Base-by-base conservation (phyloP, 371 early-diverging fungal genomes). In the Circinella umbellata region DNA sequence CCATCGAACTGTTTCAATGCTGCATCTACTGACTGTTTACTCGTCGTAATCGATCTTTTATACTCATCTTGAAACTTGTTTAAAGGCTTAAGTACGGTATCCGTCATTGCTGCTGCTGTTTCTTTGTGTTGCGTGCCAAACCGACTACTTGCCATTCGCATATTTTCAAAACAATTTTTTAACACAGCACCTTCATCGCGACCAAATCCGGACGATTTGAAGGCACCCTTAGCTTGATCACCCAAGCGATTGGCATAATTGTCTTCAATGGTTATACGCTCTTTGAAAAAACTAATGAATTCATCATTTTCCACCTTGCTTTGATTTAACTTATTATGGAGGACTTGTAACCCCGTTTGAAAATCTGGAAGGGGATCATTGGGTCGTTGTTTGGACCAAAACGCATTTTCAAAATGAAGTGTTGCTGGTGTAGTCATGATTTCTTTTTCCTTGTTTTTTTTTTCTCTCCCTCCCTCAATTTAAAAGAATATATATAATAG, bases 101-200 rank as follows among this genome's bases (percentile, higher is more conserved):
- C 82, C 48, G 78, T 70, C 63, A 93, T 80, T 63, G 87, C 81
- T 27, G 71, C 61, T 1, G 90, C 92, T 15, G 88, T 71, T 9
- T 82, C 67, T 37, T 80, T 71, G 71, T 92, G 93, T 3, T 87
- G 86, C 14, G 81, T 75, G n/a, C 89, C 83, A 48, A 89, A 78
- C 9, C 81, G 80, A 17, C 78, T 66, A 71, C 89, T 88, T 46
- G 91, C 89, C 47, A 78, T 68, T 61, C 88, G 86, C 18, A 93
- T 71, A 15, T 87, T 86, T 63, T 83, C 86, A 69, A 87, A 93
- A 17, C 89, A 90, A 35, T 81, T 86, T 64, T 85, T 80, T 63
- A 93, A 79, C 7, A 88, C 86, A 9, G 92, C 93, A 3, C 93
- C 93, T 51, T 92, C 93, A 76, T 93, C 92, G 61, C 89, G 85